Evolutionary conservation across 495 filamentous ascomycete genomes (phyloP), one percentile per base, ranked within the genome.

Genomic region (Penicillium cataractarum): DNA sequence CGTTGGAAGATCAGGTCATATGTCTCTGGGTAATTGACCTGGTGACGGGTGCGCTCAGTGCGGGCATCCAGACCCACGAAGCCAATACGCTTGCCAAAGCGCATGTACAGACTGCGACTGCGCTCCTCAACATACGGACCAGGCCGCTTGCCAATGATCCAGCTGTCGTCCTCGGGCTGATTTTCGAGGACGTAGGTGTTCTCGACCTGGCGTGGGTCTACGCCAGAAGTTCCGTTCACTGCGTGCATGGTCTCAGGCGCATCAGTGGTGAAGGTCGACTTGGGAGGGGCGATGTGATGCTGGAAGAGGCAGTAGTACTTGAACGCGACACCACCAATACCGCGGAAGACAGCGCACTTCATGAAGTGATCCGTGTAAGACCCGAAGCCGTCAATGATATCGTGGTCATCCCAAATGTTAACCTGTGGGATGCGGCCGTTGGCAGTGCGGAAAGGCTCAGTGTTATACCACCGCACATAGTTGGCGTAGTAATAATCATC

Each of bases 221-320:
- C 68, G 7, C 82, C 82, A 19, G 81, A 76, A 1, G 76, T 81
- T 7, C 83, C 85, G 37, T 82, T 76, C 50, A 78, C 61, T 12
- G 76, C 75, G 24, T 72, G 71, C 70, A 76, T 84, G 13, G 84
- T 87, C 62, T 83, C 76, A 5, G 85, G 80, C 6, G 83, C 80
- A 69, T 88, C 86, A 0, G 91, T 91, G 12, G 91, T 95, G 72
- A 89, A 96, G 3, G 93, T 95, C 6, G 89, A 91, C 60, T 83
- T 80, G 12, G 92, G 92, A 17, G 92, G 93, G 17, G 92, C 81
- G 27, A 93, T 80, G 64, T 98, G 94, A 61, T 97, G 94, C 78
- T 97, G 94, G 78, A 98, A 97, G 21, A 98, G 83, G 74, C 93
- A 86, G 71, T 97, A 97, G 76, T 97, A 96, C 71, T 93, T 96